A percentile compares a stretch with the other conserved stretches of the same genome.
Conservation (phyloP, 805 yeast species). For the Candida alai region DNA sequence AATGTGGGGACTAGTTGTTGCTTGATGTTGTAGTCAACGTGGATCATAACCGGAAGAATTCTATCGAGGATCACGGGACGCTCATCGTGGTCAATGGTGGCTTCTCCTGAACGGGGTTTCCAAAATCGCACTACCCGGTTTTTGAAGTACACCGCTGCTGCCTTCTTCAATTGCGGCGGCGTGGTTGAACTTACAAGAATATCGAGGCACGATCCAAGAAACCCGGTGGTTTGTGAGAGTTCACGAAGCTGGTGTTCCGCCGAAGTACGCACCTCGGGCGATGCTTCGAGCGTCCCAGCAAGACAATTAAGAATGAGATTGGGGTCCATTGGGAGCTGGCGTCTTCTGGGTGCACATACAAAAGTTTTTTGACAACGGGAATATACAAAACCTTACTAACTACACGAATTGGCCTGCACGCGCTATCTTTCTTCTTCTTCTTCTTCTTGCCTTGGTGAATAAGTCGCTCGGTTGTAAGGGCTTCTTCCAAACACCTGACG, state of each 20-base stretch:
- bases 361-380: neutral
- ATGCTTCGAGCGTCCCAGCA: constrained; percentile 71
- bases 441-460: no score
- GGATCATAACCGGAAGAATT: constrained; percentile 58
- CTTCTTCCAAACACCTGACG: no score
- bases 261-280: constrained; percentile 53
- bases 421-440: no score
- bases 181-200: constrained; percentile 39
- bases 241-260: constrained; percentile 68
- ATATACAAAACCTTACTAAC: no score
- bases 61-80: constrained; percentile 69
- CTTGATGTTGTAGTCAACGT: constrained; percentile 27
- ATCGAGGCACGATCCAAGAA: constrained; percentile 78
- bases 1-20: constrained; percentile 38
- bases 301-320: constrained; percentile 68
- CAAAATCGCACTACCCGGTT: constrained; percentile 67
- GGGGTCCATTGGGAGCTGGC: no score
- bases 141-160: constrained; percentile 82
- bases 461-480: neutral
- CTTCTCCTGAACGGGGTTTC: constrained; percentile 29
- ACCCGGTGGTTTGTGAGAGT: constrained; percentile 62
- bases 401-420: no score
- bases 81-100: constrained; percentile 60
- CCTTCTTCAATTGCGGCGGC: constrained; percentile 47
- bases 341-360: no score